Conservation (phyloP, 208 protist genomes). For the Leptomonas seymouri region DNA sequence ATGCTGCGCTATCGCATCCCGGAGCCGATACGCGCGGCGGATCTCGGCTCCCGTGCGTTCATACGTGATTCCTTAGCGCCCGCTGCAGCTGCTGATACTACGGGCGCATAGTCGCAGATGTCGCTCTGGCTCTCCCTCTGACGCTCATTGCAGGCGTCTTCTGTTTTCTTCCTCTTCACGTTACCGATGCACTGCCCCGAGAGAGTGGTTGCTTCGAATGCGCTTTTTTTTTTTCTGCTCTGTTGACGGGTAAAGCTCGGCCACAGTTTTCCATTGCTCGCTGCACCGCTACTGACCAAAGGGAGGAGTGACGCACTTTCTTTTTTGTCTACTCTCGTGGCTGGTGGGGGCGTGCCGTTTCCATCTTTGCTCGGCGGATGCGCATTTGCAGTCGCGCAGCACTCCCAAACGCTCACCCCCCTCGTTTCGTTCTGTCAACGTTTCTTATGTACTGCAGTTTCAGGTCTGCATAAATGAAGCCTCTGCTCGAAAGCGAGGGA, state of each 20-base stretch:
- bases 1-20: slow-evolving; percentile 82
- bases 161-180: slow-evolving; percentile 8
- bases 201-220: background rate
- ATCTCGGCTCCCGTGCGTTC: slow-evolving; percentile 87
- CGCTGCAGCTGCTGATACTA: background rate
- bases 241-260: too few species aligned
- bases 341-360: too few species aligned
- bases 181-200: background rate
- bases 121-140: slow-evolving; percentile 10
- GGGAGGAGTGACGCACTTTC: too few species aligned
- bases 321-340: too few species aligned
- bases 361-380: too few species aligned
- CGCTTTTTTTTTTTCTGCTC: background rate
- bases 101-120: background rate
- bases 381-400: too few species aligned
- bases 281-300: too few species aligned
- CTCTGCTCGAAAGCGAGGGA: too few species aligned
- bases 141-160: background rate
- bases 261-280: background rate
- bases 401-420: too few species aligned
- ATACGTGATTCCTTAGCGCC: slow-evolving; percentile 40
- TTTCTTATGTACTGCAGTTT: too few species aligned
- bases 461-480: too few species aligned
- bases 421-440: too few species aligned
- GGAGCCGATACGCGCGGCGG: slow-evolving; percentile 94